A percentile compares a stretch with the other conserved stretches of the same genome.
phyloP scores from a whole-genome alignment of 495 filamentous ascomycete genomes.

The Hypoxylon subgilvum region DNA sequence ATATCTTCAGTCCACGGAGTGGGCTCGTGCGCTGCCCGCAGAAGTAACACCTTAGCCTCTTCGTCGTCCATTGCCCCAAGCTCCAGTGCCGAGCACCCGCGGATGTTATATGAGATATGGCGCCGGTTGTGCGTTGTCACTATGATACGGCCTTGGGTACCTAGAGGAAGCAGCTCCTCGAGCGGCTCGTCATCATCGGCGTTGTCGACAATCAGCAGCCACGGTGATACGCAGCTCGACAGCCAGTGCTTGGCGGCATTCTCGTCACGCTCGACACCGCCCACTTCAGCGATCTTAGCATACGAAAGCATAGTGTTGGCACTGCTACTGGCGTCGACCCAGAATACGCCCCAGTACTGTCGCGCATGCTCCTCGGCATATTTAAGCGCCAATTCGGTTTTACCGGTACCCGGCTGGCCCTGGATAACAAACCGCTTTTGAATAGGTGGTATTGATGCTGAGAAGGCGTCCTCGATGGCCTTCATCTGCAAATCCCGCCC shows the following conservation, averaged over 20 bases:
- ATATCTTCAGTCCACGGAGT: constrained; percentile 23
- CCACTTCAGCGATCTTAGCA: constrained; percentile 37
- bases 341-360: constrained; percentile 30
- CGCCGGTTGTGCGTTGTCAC: constrained; percentile 50
- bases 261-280: constrained; percentile 32
- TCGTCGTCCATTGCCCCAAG: constrained; percentile 41
- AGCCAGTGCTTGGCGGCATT: constrained; percentile 40
- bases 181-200: constrained; percentile 47
- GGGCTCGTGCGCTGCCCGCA: constrained; percentile 44
- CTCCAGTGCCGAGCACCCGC: constrained; percentile 6
- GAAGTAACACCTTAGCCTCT: constrained; percentile 45
- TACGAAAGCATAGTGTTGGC: constrained; percentile 8
- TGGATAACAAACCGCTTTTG: constrained; percentile 40
- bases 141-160: constrained; percentile 38
- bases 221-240: constrained; percentile 28
- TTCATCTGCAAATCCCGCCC: too few relatives aligned
- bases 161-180: constrained; percentile 42
- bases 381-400: constrained; percentile 47
- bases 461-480: too few relatives aligned
- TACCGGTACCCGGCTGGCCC: constrained; percentile 48
- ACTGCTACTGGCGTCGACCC: not conserved
- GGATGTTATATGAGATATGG: constrained; percentile 9
- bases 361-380: constrained; percentile 40
- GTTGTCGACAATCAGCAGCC: constrained; percentile 50
- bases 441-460: too few relatives aligned